Percentiles rank a stretch among this genome's conserved stretches.
Conservation (phyloP, 1,284 basidiomycete genomes). For the Irpex sp. region DNA sequence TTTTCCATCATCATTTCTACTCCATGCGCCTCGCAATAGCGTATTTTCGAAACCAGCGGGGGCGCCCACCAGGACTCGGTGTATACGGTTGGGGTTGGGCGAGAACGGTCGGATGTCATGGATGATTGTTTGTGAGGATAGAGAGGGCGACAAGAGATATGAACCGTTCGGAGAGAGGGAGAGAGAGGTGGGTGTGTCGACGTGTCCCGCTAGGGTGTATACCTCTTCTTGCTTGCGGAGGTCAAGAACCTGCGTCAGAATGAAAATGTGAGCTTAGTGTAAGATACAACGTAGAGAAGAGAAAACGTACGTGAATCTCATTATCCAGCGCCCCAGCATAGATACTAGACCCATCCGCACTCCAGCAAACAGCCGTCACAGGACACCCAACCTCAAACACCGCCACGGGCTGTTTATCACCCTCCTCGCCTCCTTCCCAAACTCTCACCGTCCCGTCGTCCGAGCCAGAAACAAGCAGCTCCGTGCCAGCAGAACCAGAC, state of each 20-base stretch:
- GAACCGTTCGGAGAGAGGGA: conserved; percentile 82
- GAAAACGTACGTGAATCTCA: conserved; percentile 75
- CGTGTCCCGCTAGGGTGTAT: conserved; percentile 74
- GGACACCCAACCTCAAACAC: conserved; percentile 83
- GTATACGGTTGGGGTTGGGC: conserved; percentile 71
- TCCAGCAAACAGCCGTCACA: conserved; percentile 90
- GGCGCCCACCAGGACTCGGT: conserved; percentile 76
- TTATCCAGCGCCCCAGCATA: conserved; percentile 92
- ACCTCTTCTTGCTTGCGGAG: conserved; percentile 76
- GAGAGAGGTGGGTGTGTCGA: conserved; percentile 87
- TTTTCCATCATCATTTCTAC: conserved; percentile 64
- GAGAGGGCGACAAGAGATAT: conserved; percentile 80
- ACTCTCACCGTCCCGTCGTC: conserved; percentile 87
- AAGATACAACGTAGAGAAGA: neutral
- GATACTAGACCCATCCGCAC: conserved; percentile 78
- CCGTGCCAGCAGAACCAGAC: conserved; percentile 73
- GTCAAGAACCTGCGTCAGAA: conserved; percentile 66
- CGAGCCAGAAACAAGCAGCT: conserved; percentile 78
- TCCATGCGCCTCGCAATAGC: conserved; percentile 78
- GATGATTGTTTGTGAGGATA: conserved; percentile 82
- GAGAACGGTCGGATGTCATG: conserved; percentile 92
- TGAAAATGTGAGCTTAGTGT: neutral
- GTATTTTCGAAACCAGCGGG: conserved; percentile 90
- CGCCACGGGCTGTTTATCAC: conserved; percentile 70
- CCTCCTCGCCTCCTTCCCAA: conserved; percentile 80